Base-by-base conservation (phyloP, 345 rosid species). In the Diplotaxis tenuifolia region DNA sequence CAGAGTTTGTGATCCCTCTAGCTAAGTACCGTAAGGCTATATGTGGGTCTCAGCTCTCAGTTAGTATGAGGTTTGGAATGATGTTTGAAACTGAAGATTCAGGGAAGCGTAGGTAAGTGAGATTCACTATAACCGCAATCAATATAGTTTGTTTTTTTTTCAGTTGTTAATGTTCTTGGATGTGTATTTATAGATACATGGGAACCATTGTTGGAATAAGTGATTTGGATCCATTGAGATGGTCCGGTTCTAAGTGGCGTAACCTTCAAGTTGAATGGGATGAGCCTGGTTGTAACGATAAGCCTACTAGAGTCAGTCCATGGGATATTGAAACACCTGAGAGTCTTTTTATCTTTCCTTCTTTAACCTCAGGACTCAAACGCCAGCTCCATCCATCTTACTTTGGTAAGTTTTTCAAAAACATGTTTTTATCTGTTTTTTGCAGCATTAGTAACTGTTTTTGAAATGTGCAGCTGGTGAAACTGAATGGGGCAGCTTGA, bases 181-280 rank as follows among this genome's bases (percentile, higher is more conserved):
- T 75, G 4, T 62, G 3, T 84, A n/a, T n/a, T n/a, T n/a, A n/a
- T n/a, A 95, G 98, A 74, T 92, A 92, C 82, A 96, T 96, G 99
- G 99, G 99, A n/a, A 90, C 97, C 18, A 85, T 92, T 47, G 83
- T 90, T 73, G 96, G 95, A 42, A 79, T 88, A 52, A 86, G 90
- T 55, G 98, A 92, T 73, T 69, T 89, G 11, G 99, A 96, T 85
- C 96, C 99, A 3, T 73, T 96, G 70, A 82, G 96, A 76, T 96
- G 99, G 98, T 93, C 95, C 71, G 93, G 98, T 65, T 96, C 99
- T 20, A 96, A 90, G 77, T 92, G 99, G 99, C 89, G 99, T 71
- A 96, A 96, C 85, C 93, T 96, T 78, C 97, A 92, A 90, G 98
- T 95, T 8, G 99, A 96, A 75, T 92, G 98, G 99, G 99, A 96